Evolutionary conservation across 1,139 yeast genomes (phyloP).

Genomic region (Magnusiomyces ingens): DNA sequence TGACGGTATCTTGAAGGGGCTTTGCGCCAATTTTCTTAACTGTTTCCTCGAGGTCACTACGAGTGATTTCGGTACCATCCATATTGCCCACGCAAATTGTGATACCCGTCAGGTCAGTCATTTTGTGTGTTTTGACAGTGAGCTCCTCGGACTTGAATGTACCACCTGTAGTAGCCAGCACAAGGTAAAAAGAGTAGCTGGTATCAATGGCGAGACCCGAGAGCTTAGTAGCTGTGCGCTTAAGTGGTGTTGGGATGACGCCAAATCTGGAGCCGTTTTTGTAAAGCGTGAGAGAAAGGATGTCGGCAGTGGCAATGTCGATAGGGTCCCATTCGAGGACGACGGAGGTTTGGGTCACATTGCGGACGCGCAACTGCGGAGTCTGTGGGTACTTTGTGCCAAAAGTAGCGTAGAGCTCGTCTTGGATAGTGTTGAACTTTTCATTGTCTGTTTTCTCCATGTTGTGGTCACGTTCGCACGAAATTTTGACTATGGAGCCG

Average conservation of each 20-base stretch:
- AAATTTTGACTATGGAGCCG: constrained; percentile 86
- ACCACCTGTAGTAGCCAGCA: constrained; percentile 87
- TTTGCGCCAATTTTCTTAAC: constrained; percentile 74
- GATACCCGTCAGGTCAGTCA: constrained; percentile 93
- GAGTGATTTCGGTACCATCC: constrained; percentile 44
- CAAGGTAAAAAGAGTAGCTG: constrained; percentile 69
- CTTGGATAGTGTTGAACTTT: constrained; percentile 60
- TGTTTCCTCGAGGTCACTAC: constrained; percentile 56
- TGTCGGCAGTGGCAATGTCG: constrained; percentile 73
- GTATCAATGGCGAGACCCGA: constrained; percentile 90
- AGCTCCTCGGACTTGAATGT: constrained; percentile 60
- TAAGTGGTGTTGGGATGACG: constrained; percentile 75
- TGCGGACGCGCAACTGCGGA: constrained; percentile 66
- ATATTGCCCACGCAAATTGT: constrained; percentile 86
- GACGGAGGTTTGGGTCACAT: constrained; percentile 90
- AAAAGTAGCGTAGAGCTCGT: constrained; percentile 62
- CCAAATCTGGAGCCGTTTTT: constrained; percentile 79
- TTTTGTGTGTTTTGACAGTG: constrained; percentile 78
- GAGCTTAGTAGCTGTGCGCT: constrained; percentile 75
- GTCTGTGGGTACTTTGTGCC: constrained; percentile 66
- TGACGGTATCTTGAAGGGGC: constrained; percentile 65
- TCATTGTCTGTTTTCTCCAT: constrained; percentile 57
- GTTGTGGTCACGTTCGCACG: constrained; percentile 72
- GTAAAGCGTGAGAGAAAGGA: constrained; percentile 69
- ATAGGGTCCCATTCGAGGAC: constrained; percentile 91